Evolutionary conservation across 768 basidiomycete species (phyloP).

Genomic region (Cytidiella melzeri): DNA sequence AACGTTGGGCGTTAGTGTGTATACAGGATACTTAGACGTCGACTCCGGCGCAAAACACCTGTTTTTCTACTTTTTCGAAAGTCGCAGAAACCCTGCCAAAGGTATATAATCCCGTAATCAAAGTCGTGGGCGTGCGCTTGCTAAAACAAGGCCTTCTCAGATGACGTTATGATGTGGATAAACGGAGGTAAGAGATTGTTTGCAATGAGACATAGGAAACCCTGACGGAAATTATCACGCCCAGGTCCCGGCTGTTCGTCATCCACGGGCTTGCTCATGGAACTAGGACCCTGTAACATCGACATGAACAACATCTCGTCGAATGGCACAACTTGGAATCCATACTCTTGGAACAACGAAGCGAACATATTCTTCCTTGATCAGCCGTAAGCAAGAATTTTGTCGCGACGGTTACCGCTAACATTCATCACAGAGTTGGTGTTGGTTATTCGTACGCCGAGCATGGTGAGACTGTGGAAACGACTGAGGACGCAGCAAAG

Average conservation of each 20-base stretch:
- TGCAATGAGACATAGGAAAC: neutral
- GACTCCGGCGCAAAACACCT: constrained; percentile 45
- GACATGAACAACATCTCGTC: constrained; percentile 48
- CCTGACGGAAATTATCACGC: too few relatives aligned
- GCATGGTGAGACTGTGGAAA: constrained; percentile 60
- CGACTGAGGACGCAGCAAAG: constrained; percentile 75
- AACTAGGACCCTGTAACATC: constrained; percentile 56
- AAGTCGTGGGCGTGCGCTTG: too few relatives aligned
- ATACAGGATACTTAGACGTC: constrained; percentile 42
- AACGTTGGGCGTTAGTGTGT: constrained; percentile 22
- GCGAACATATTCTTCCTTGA: constrained; percentile 70
- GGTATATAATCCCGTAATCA: constrained; percentile 20
- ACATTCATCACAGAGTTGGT: constrained; percentile 38
- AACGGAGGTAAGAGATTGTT: constrained; percentile 39
- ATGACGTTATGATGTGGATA: constrained; percentile 69
- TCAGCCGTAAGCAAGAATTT: constrained; percentile 35
- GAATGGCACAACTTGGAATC: constrained; percentile 60
- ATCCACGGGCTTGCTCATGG: constrained; percentile 54
- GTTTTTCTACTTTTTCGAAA: constrained; percentile 61
- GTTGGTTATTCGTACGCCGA: constrained; percentile 73
- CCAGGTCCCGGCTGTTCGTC: constrained; percentile 54
- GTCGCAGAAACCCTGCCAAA: constrained; percentile 36
- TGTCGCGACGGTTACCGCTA: neutral
- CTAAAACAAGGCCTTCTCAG: constrained; percentile 20
- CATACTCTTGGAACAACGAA: constrained; percentile 58